Percentiles rank a stretch among this genome's conserved stretches.
phyloP scores from a whole-genome alignment of 352 stramenopile genomes.

The Phytophthora hybrid region DNA sequence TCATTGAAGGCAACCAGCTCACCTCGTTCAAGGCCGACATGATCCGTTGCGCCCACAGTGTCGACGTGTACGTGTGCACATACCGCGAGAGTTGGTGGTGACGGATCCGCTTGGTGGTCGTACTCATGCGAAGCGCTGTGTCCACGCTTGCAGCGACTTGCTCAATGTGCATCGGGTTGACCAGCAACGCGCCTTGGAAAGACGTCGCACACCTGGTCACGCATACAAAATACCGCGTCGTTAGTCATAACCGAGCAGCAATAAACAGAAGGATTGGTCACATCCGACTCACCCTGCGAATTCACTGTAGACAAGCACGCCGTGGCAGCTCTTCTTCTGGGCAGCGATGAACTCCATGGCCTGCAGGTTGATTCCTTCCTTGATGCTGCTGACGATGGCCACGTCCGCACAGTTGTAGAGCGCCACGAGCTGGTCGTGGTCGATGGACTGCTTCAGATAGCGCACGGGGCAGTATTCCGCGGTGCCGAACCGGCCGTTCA shows the following conservation, averaged over 20 bases:
- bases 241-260: background rate
- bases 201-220: constrained; percentile 89
- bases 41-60: constrained; percentile 85
- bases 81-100: constrained; percentile 88
- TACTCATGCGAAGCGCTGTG: constrained; percentile 85
- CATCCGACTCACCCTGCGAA: constrained; percentile 75
- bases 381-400: constrained; percentile 89
- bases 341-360: constrained; percentile 93
- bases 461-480: constrained; percentile 90
- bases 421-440: constrained; percentile 89
- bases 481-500: constrained; percentile 90
- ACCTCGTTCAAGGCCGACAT: constrained; percentile 85
- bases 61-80: constrained; percentile 92
- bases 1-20: background rate
- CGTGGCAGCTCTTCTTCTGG: constrained; percentile 83
- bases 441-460: constrained; percentile 89
- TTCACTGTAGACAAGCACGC: constrained; percentile 91
- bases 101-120: constrained; percentile 88
- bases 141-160: constrained; percentile 88
- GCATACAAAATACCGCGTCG: background rate
- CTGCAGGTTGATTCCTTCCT: constrained; percentile 93
- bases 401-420: constrained; percentile 92
- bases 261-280: background rate
- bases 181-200: constrained; percentile 88
- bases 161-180: constrained; percentile 92